Evolutionary conservation across 257 asterid species (phyloP), one percentile per base, ranked within the genome.

Genomic region (Knoxia roxburghii): DNA sequence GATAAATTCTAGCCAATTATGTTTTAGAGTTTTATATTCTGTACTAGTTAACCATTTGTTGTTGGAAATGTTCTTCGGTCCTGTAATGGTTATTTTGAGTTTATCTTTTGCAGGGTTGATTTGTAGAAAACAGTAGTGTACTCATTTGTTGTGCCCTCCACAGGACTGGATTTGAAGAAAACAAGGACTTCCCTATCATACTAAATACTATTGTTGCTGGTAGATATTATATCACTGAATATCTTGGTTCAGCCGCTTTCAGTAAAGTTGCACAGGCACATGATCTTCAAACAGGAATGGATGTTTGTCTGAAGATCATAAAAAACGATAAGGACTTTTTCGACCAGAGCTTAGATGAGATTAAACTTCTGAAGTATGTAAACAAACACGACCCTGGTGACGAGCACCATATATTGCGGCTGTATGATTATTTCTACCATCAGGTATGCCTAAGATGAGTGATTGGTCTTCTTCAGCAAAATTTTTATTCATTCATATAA

Each of bases 131-230:
- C 67, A 74, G 68, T 76, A n/a, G n/a, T 75, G 78, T 81, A 84
- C 81, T 84, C 73, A 86, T 79, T 69, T 84, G 48, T 79, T 74
- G 35, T 76, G 72, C 80, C 79, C 83, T 81, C 76, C 70, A 75
- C 91, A 90, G 96, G 95, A 91, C 98, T 6, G 98, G 98, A 33
- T 91, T 88, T 51, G 98, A 91, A 77, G 98, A 86, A 79, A 78
- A 81, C 75, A 88, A 85, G 82, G 98, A 91, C 68, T 77, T 91
- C 48, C 98, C 91, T 14, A 82, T 91, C 52, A 83, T 91, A 61
- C 73, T 88, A 61, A 86, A 84, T 68, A 84, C 82, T 72, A 78
- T 86, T 40, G 83, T 91, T 29, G 98, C 89, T 0, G 84, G 95
- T 35, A 78, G 95, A 77, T 91, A 91, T 66, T 80, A 72, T 52